Evolutionary conservation across 1,139 yeast genomes (phyloP).

Genomic region (Hyphopichia pseudoburtonii): DNA sequence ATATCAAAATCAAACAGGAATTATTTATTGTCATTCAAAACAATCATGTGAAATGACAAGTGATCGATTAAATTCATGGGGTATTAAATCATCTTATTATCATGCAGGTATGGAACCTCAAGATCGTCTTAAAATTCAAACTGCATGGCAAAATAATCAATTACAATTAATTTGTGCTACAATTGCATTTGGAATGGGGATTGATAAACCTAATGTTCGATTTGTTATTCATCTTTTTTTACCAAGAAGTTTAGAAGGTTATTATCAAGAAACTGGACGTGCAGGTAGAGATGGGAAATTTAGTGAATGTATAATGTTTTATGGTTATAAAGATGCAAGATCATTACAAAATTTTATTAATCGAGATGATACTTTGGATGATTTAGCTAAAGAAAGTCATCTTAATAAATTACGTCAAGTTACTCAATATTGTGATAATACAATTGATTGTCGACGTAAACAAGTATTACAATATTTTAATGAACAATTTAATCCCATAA

Average conservation of each 20-base stretch:
- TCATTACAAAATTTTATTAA: constrained; percentile 74
- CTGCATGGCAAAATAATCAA: constrained; percentile 74
- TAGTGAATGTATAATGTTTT: constrained; percentile 82
- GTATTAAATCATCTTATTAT: constrained; percentile 71
- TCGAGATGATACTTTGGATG: constrained; percentile 66
- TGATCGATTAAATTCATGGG: constrained; percentile 53
- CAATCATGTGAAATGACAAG: constrained; percentile 85
- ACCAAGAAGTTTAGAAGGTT: constrained; percentile 91
- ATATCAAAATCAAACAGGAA: constrained; percentile 70
- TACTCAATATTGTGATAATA: constrained; percentile 87
- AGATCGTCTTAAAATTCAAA: constrained; percentile 69
- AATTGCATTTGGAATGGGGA: constrained; percentile 98
- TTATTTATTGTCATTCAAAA: constrained; percentile 90
- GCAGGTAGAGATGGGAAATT: constrained; percentile 93
- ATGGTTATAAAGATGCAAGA: constrained; percentile 74
- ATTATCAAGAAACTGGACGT: constrained; percentile 98
- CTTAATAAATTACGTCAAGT: constrained; percentile 77
- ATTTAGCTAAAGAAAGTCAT: constrained; percentile 73
- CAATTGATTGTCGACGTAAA: constrained; percentile 84
- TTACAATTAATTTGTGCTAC: constrained; percentile 90
- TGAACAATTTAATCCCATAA: constrained; percentile 68
- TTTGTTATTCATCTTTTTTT: constrained; percentile 87
- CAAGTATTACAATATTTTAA: constrained; percentile 89
- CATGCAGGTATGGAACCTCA: constrained; percentile 93
- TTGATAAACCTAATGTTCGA: constrained; percentile 93